Conservation (phyloP, 495 filamentous ascomycete genomes). For the Mytilinidion resinicola region DNA sequence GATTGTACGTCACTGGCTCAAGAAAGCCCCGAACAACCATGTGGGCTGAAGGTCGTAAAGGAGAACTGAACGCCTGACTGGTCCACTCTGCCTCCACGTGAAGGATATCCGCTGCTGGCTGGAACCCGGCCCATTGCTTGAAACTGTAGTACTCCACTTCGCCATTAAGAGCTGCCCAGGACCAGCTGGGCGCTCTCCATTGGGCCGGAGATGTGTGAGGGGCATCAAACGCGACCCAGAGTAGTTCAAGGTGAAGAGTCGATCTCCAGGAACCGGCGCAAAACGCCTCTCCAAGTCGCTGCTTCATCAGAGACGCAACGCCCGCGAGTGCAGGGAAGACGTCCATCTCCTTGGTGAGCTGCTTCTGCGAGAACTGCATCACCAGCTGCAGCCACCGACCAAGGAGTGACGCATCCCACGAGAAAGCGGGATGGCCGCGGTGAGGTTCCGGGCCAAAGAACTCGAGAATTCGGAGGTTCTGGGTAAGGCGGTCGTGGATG, state of each 20-base stretch:
- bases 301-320: not conserved
- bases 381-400: not conserved
- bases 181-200: not conserved
- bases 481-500: not conserved
- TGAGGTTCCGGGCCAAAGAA: not conserved
- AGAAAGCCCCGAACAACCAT: not conserved
- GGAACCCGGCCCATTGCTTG: not conserved
- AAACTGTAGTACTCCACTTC: not conserved
- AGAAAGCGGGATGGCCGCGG: not conserved
- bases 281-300: not conserved
- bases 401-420: not conserved
- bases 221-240: not conserved
- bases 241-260: not conserved
- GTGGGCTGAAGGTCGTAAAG: not conserved
- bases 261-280: not conserved
- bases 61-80: not conserved
- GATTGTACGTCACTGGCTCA: not conserved
- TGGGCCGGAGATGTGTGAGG: not conserved
- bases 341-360: not conserved
- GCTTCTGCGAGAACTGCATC: not conserved
- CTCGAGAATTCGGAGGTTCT: not conserved
- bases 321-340: not conserved
- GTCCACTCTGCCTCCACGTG: not conserved
- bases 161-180: not conserved
- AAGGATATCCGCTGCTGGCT: not conserved